A percentile compares a stretch with the other conserved stretches of the same genome.
Evolutionary conservation across 305 asterid species (phyloP).

Genomic region (Fraxinus paxiana): DNA sequence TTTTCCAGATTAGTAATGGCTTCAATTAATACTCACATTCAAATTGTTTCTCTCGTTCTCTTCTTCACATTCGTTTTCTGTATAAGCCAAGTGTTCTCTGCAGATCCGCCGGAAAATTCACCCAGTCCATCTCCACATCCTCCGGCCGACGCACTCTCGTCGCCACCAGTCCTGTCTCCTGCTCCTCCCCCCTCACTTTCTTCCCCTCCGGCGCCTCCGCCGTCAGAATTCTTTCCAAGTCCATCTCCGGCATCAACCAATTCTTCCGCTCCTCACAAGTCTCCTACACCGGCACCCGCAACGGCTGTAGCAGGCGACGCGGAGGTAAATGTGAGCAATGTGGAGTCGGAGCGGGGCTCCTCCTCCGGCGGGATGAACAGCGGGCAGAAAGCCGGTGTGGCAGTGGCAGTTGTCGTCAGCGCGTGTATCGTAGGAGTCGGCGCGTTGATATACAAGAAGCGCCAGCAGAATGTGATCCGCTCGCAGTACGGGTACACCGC

Average conservation of each 20-base stretch:
- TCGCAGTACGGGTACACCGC: slow-evolving; percentile 39
- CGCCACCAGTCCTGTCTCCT: slow-evolving; percentile 20
- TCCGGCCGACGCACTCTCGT: slow-evolving; percentile 5
- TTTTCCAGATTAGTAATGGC: slow-evolving; percentile 27
- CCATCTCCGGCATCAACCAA: slow-evolving; percentile 15
- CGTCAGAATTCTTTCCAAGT: slow-evolving; percentile 9
- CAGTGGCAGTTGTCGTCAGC: slow-evolving; percentile 46
- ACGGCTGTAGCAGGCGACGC: slow-evolving; percentile 24
- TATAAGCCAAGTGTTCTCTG: slow-evolving; percentile 25
- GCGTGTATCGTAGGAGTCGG: slow-evolving; percentile 42
- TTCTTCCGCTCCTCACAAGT: background rate
- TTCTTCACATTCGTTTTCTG: slow-evolving; percentile 21
- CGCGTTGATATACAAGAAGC: slow-evolving; percentile 49
- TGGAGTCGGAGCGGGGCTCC: background rate
- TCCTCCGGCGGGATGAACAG: slow-evolving; percentile 38
- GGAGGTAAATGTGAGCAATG: slow-evolving; percentile 17
- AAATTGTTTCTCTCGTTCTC: slow-evolving; percentile 17
- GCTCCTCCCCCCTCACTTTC: slow-evolving; percentile 8
- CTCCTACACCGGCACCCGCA: slow-evolving; percentile 36
- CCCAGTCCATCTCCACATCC: slow-evolving; percentile 39
- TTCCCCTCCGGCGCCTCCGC: slow-evolving; percentile 37
- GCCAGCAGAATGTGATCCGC: slow-evolving; percentile 58
- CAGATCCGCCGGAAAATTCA: slow-evolving; percentile 18
- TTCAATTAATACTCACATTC: background rate
- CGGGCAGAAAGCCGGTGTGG: slow-evolving; percentile 54